Percentiles rank a stretch among this genome's conserved stretches.
phyloP scores from a whole-genome alignment of 257 asterid species.

The Cynanchum wilfordii region DNA sequence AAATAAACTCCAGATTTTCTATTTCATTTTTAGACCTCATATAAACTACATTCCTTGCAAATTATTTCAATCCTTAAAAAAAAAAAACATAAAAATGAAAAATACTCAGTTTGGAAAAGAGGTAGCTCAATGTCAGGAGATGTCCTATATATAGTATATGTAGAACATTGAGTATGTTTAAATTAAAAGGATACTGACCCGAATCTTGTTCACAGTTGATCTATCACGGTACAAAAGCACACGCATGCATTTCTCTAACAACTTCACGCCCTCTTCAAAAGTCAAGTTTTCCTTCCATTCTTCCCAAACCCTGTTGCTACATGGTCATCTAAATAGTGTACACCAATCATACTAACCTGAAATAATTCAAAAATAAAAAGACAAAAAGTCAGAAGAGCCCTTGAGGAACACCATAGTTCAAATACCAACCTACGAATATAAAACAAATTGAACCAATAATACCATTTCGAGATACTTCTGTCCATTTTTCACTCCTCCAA shows the following conservation, averaged over 20 bases:
- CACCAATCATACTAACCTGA: conserved; percentile 98
- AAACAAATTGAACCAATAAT: too few species aligned
- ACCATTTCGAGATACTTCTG: too few species aligned
- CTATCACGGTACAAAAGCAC: conserved; percentile 96
- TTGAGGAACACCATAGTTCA: too few species aligned
- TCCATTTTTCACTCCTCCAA: too few species aligned
- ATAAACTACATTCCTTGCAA: neutral
- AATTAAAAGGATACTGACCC: conserved; percentile 35
- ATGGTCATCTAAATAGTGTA: conserved; percentile 79
- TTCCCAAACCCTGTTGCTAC: conserved; percentile 93
- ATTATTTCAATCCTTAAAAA: neutral
- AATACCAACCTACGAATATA: too few species aligned
- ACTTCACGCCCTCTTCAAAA: conserved; percentile 84
- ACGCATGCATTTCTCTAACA: conserved; percentile 95
- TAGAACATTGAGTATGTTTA: neutral
- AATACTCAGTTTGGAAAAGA: neutral
- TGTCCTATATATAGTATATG: neutral
- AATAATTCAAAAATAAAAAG: conserved; percentile 83
- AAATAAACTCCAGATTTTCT: neutral
- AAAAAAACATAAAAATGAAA: neutral
- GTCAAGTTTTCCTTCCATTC: too few species aligned
- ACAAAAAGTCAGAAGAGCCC: too few species aligned
- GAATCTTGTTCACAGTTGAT: conserved; percentile 95
- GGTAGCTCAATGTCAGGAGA: neutral
- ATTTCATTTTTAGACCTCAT: neutral